Evolutionary conservation across 345 rosid genomes (phyloP).

Genomic region (Eucalyptus tenuipes): DNA sequence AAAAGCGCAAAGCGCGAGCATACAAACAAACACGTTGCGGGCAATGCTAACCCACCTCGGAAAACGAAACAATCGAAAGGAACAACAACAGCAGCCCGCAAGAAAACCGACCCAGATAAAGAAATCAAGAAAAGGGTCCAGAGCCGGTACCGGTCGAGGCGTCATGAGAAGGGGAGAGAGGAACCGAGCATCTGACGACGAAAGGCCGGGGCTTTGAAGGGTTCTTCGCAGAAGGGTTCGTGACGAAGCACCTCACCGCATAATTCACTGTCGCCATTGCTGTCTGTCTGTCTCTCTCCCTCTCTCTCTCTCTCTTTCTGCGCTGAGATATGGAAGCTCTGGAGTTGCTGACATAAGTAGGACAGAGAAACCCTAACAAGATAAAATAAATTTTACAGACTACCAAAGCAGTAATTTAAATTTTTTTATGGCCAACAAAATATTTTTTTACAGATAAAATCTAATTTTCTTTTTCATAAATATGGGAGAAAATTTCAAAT

Average conservation of each 20-base stretch:
- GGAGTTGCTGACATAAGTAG: background rate
- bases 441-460: background rate
- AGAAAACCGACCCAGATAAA: background rate
- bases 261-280: background rate
- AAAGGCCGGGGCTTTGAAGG: slow-evolving; percentile 14
- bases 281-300: background rate
- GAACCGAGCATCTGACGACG: slow-evolving; percentile 35
- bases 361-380: background rate
- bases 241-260: background rate
- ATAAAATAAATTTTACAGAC: background rate
- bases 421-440: background rate
- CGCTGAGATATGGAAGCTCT: background rate
- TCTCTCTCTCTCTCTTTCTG: background rate
- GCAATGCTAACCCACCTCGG: background rate
- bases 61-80: background rate
- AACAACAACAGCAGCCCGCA: background rate
- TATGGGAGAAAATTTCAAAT: no score
- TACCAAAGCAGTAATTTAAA: background rate
- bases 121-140: background rate
- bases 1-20: background rate
- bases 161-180: slow-evolving; percentile 20
- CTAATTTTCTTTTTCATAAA: background rate
- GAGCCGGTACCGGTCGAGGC: slow-evolving; percentile 33
- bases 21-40: background rate
- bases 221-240: background rate